Conservation (phyloP, 2,329 filamentous ascomycete species). For the Hypoxylon rubiginosum region DNA sequence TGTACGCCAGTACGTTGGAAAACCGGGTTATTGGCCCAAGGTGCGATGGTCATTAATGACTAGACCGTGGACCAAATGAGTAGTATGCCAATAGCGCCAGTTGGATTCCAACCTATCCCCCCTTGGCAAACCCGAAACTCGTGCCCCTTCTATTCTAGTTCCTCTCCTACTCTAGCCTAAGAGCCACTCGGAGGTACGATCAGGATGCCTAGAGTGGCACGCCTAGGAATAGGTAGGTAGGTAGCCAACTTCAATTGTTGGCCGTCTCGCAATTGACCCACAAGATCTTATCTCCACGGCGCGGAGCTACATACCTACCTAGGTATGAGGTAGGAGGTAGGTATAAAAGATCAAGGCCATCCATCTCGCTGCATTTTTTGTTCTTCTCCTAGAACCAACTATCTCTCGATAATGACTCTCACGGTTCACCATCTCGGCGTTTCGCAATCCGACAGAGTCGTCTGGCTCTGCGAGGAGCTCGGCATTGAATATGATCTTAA, state of each 20-base stretch:
- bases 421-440: conserved; percentile 66
- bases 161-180: not conserved
- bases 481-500: conserved; percentile 62
- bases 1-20: not conserved
- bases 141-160: not conserved
- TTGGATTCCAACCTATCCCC: not conserved
- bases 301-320: too few species aligned
- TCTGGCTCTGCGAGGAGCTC: conserved; percentile 76
- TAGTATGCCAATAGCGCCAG: not conserved
- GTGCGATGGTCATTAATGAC: not conserved
- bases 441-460: conserved; percentile 74
- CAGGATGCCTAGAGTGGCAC: too few species aligned
- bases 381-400: not conserved
- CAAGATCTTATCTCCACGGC: not conserved
- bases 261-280: conserved; percentile 1
- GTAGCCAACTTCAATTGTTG: not conserved
- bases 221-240: not conserved
- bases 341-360: not conserved
- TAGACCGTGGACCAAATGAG: not conserved
- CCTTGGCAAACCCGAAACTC: not conserved
- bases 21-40: not conserved
- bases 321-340: too few species aligned
- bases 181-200: not conserved
- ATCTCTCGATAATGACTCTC: conserved; percentile 36
- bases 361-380: not conserved